These are phyloP conservation scores for Inga oerstediana DNA, from an alignment of 306 rosid species.

Conservation along the genomic window DNA sequence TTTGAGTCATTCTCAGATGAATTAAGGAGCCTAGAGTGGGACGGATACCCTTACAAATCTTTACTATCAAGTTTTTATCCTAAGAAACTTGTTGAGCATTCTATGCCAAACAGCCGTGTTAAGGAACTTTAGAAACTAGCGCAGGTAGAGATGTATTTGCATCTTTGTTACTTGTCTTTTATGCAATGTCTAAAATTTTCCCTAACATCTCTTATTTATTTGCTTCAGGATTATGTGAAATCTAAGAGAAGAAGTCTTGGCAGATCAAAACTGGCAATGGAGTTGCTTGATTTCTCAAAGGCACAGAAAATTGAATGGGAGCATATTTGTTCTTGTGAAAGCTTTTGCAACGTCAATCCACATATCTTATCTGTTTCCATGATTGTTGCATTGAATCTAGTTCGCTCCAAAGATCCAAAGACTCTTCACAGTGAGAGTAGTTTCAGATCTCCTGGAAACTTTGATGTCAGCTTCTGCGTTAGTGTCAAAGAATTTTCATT, in stretches of 20 bases:
- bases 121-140: not conserved
- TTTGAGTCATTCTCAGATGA: not conserved
- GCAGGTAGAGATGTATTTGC: not conserved
- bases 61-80: not conserved
- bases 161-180: not conserved
- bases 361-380: too few relatives aligned
- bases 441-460: too few relatives aligned
- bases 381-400: too few relatives aligned
- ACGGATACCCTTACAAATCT: not conserved
- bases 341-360: too few relatives aligned
- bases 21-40: not conserved
- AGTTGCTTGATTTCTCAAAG: constrained; percentile 26
- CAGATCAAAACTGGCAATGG: not conserved
- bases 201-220: not conserved
- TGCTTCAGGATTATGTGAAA: constrained; percentile 16
- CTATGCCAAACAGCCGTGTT: not conserved
- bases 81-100: not conserved
- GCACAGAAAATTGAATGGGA: too few relatives aligned
- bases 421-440: too few relatives aligned
- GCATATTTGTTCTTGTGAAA: too few relatives aligned
- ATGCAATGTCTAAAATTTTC: not conserved
- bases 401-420: too few relatives aligned
- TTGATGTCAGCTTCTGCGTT: too few relatives aligned
- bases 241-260: not conserved
- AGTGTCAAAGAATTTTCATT: too few relatives aligned